Evolutionary conservation across 352 stramenopile species (phyloP).

Genomic region (Pythium volutum): DNA sequence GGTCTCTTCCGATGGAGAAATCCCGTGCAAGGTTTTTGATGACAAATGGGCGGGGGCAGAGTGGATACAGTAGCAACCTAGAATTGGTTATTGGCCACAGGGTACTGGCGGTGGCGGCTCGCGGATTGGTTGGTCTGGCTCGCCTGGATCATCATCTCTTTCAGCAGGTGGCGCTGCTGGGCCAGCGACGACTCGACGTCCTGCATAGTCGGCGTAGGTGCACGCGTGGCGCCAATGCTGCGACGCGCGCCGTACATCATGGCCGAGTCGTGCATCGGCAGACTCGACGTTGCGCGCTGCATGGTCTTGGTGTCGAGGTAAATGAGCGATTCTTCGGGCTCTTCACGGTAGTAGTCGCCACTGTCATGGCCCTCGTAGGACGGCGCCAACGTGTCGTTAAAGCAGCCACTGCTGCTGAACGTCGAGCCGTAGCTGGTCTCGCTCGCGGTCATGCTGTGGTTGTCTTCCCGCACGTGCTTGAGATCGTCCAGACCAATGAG

Average conservation of each 20-base stretch:
- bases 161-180: conserved; percentile 54
- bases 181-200: conserved; percentile 59
- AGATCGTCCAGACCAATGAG: conserved; percentile 13
- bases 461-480: conserved; percentile 15
- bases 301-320: conserved; percentile 25
- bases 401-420: conserved; percentile 13
- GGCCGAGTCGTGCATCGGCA: neutral
- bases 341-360: conserved; percentile 6
- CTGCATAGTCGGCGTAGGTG: conserved; percentile 8
- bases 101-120: conserved; percentile 8
- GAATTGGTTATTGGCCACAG: neutral
- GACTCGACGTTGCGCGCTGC: conserved; percentile 3
- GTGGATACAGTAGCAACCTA: neutral
- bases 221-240: neutral
- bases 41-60: neutral
- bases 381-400: conserved; percentile 5
- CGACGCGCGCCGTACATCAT: neutral
- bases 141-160: conserved; percentile 65
- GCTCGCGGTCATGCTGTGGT: conserved; percentile 20
- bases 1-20: conserved; percentile 19
- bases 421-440: conserved; percentile 21
- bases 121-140: conserved; percentile 21
- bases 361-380: conserved; percentile 7
- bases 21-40: too few species aligned
- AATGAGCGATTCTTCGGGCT: conserved; percentile 19